phyloP scores from a whole-genome alignment of 148 eudicot species.

The Pharnaceum exiguum region DNA sequence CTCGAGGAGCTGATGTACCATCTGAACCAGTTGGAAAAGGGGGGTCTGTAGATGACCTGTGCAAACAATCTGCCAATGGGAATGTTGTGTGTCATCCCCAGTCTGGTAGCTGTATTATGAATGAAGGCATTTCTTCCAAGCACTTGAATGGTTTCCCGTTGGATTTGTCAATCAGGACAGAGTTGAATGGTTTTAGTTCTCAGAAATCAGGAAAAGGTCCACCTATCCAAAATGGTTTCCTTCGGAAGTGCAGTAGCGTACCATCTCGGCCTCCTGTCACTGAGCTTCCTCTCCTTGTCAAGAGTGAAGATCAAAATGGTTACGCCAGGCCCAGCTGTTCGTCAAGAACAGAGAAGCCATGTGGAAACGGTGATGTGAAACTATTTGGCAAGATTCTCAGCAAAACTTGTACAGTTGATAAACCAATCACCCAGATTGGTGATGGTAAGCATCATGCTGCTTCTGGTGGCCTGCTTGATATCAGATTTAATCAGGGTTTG shows the following conservation, averaged over 20 bases:
- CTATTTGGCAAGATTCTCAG: slow-evolving; percentile 83
- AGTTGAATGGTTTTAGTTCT: slow-evolving; percentile 27
- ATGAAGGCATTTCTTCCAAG: slow-evolving; percentile 20
- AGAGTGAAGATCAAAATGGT: slow-evolving; percentile 14
- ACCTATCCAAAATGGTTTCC: slow-evolving; percentile 26
- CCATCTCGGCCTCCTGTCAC: slow-evolving; percentile 21
- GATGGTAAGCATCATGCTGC: slow-evolving; percentile 16
- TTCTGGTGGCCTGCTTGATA: slow-evolving; percentile 22
- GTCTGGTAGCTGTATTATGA: slow-evolving; percentile 14
- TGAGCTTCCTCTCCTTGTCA: slow-evolving; percentile 33
- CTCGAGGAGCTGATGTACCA: slow-evolving; percentile 4
- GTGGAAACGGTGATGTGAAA: slow-evolving; percentile 70
- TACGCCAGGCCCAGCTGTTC: slow-evolving; percentile 22
- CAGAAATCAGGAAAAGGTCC: slow-evolving; percentile 24
- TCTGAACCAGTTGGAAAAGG: slow-evolving; percentile 3
- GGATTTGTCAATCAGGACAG: slow-evolving; percentile 25
- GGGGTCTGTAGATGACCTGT: slow-evolving; percentile 16
- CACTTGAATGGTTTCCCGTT: slow-evolving; percentile 30
- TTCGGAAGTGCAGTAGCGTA: slow-evolving; percentile 41
- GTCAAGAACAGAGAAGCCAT: slow-evolving; percentile 46
- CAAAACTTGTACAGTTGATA: slow-evolving; percentile 41
- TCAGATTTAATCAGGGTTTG: slow-evolving; percentile 19
- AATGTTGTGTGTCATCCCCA: slow-evolving; percentile 16
- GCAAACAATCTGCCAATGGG: slow-evolving; percentile 16
- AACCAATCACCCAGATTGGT: slow-evolving; percentile 8